These are phyloP conservation scores for Fusarium verticillioides DNA, from an alignment of 2,329 filamentous ascomycete genomes.

Conservation along the genomic window DNA sequence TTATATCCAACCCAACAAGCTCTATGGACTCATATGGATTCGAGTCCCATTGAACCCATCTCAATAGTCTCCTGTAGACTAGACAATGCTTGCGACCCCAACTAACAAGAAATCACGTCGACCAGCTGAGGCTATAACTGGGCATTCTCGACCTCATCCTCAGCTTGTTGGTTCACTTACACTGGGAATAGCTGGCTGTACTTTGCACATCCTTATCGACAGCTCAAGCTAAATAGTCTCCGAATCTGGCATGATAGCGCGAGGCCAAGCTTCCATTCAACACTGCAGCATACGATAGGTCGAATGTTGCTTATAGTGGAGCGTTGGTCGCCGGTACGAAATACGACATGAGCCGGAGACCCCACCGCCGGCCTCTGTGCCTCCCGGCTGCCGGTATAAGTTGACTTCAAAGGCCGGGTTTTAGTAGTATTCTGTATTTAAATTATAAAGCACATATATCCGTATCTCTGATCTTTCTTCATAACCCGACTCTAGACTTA, in stretches of 20 bases:
- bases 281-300: conserved; percentile 8
- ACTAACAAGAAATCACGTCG: neutral
- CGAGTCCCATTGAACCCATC: neutral
- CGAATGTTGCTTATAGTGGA: neutral
- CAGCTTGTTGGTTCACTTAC: neutral
- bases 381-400: conserved; percentile 10
- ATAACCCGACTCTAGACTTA: too few species aligned
- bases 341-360: conserved; percentile 31
- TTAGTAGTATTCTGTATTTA: neutral
- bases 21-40: neutral
- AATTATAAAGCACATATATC: neutral
- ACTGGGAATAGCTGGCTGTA: neutral
- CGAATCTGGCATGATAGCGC: conserved; percentile 32
- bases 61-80: neutral
- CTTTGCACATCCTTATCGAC: neutral
- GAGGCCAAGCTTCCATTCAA: conserved; percentile 6
- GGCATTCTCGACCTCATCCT: too few species aligned
- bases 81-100: fast-evolving
- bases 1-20: neutral
- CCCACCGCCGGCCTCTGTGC: conserved; percentile 23
- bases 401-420: neutral
- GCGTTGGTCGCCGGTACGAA: conserved; percentile 26
- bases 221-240: neutral
- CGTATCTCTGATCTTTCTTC: neutral
- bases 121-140: neutral